phyloP scores from a whole-genome alignment of 495 filamentous ascomycete species.

The Evernia prunastri region DNA sequence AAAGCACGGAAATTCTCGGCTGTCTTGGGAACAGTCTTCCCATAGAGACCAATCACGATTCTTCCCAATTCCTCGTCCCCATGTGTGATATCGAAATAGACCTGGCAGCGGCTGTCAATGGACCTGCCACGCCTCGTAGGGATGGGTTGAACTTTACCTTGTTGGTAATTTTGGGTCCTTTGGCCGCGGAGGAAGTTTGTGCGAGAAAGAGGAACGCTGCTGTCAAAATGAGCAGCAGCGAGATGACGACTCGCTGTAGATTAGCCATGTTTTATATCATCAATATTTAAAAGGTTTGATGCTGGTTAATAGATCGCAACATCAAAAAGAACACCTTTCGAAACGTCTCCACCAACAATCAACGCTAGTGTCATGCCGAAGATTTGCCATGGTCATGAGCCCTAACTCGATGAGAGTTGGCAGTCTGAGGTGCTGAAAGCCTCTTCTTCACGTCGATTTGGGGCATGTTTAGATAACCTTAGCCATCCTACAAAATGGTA shows the following conservation, averaged over 20 bases:
- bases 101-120: conserved; percentile 37
- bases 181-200: conserved; percentile 63
- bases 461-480: background rate
- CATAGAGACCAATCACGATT: conserved; percentile 91
- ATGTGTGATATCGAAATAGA: conserved; percentile 92
- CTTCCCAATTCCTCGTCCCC: conserved; percentile 78
- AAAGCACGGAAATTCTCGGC: conserved; percentile 97
- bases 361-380: background rate
- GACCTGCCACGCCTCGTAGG: conserved; percentile 9
- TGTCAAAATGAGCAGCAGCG: conserved; percentile 67
- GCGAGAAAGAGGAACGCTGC: conserved; percentile 65
- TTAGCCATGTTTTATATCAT: conserved; percentile 41
- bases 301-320: conserved; percentile 12
- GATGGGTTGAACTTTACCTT: conserved; percentile 52
- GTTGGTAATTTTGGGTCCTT: conserved; percentile 93
- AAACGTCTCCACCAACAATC: background rate
- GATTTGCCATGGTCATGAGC: background rate
- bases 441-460: background rate
- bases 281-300: background rate
- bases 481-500: conserved; percentile 30
- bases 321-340: conserved; percentile 12
- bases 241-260: conserved; percentile 48
- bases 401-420: no score
- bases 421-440: no score
- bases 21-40: conserved; percentile 96